phyloP scores from a whole-genome alignment of 805 yeast species.

The Barnettozyma californica region DNA sequence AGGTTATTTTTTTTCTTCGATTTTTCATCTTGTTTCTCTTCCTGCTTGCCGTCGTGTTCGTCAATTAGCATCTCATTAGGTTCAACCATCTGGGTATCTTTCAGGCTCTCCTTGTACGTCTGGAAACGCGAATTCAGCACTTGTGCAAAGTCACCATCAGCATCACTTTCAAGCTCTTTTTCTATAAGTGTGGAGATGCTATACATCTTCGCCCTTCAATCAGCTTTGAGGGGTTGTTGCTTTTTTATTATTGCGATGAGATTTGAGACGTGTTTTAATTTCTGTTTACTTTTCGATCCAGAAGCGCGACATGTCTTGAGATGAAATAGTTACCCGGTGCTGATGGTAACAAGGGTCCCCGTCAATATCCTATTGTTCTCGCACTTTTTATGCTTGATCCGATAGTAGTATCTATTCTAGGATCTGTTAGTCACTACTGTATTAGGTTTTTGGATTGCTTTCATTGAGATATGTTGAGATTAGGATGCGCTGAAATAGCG shows the following conservation, averaged over 20 bases:
- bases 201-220: background rate
- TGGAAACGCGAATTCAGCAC: constrained; percentile 1
- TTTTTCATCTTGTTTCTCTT: background rate
- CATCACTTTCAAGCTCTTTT: background rate
- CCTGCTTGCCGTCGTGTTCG: background rate
- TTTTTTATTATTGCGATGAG: background rate
- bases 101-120: background rate
- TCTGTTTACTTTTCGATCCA: background rate
- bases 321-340: background rate
- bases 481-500: too few species aligned
- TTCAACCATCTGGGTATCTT: constrained; percentile 1
- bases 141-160: background rate
- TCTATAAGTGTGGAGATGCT: background rate
- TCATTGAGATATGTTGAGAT: too few species aligned
- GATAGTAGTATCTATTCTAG: too few species aligned
- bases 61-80: too few species aligned
- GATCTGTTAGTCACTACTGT: too few species aligned
- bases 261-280: background rate
- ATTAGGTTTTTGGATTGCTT: too few species aligned
- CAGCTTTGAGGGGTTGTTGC: background rate
- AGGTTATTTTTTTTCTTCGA: background rate
- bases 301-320: background rate
- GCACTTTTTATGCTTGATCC: too few species aligned
- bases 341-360: too few species aligned
- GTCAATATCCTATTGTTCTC: too few species aligned